Percentiles rank a stretch among this genome's conserved stretches.
These are phyloP conservation scores for Fusarium equiseti DNA, from an alignment of 2,329 filamentous ascomycete species.

Conservation along the genomic window DNA sequence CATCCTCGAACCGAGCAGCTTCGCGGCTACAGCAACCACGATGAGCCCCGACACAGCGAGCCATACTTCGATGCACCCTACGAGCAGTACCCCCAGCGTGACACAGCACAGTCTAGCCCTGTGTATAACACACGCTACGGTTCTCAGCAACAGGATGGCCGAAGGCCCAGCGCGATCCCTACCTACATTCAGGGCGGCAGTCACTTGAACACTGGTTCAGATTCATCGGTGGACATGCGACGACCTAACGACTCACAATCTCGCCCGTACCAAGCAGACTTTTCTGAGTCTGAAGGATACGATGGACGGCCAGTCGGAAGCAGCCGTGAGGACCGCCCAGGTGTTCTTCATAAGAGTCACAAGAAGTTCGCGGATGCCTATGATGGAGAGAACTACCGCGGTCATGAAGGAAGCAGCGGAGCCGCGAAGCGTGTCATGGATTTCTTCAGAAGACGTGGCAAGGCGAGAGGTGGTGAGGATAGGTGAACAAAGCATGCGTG, in stretches of 20 bases:
- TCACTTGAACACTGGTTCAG: conserved; percentile 64
- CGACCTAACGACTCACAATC: conserved; percentile 56
- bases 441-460: conserved; percentile 91
- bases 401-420: conserved; percentile 84
- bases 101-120: conserved; percentile 52
- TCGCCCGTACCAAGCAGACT: conserved; percentile 59
- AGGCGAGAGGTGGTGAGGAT: conserved; percentile 73
- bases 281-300: conserved; percentile 58
- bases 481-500: conserved; percentile 54
- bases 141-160: conserved; percentile 55
- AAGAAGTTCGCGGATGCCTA: conserved; percentile 92
- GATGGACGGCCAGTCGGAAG: conserved; percentile 56
- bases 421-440: conserved; percentile 96
- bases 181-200: conserved; percentile 60
- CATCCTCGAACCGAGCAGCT: conserved; percentile 52
- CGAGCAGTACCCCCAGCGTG: conserved; percentile 54
- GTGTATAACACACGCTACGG: conserved; percentile 59
- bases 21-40: conserved; percentile 53
- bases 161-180: conserved; percentile 59
- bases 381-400: conserved; percentile 75
- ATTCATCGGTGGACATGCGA: conserved; percentile 65
- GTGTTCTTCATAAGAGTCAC: conserved; percentile 83
- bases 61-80: conserved; percentile 57
- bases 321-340: conserved; percentile 59
- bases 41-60: conserved; percentile 52